Base-by-base conservation (phyloP, 2,329 filamentous ascomycete species). In the Ambrosiella cleistominuta region DNA sequence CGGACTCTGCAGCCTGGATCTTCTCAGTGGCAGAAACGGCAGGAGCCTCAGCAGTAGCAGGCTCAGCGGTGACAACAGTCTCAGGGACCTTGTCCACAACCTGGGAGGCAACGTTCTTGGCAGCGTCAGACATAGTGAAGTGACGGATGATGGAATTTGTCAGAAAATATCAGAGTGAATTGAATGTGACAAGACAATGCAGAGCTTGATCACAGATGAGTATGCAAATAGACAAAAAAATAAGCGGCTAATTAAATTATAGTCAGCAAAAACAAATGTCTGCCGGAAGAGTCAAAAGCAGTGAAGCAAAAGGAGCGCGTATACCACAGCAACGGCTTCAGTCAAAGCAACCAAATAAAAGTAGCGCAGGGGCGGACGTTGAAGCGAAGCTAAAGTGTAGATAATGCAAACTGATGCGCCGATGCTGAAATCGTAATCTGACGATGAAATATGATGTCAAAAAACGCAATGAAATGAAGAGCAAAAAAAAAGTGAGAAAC, bases 121-220 rank as follows among this genome's bases (percentile, higher is more conserved):
- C 37, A 59, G 49, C 19, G 19, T 54, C 53, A 52, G 57, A 54
- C 57, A 59, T 59, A 7, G 17, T 59, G 45, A 40, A n/a, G 4
- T 27, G 27, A 27, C 27, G 27, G 27, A 35, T 35, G 27, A 35
- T 57, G 51, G 44, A 44, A 27, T 27, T 27, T 27, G 27, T 27
- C 27, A 27, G 27, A 27, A 27, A 27, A 27, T 27, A 27, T 27
- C 27, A 1, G 27, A 27, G 27, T 27, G 2, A 27, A 27, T 27
- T 3, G 27, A 27, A 27, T 27, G 4, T 27, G 27, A 27, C 27
- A 47, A 58, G 38, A 54, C 44, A 56, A 56, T 45, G 44, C 38
- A 56, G 44, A 38, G 54, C 13, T 17, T 47, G 49, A 49, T 51
- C 45, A 8, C 45, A 17, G 19, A 13, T 15, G 37, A 52, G 44